Conservation (phyloP, 306 rosid genomes). For the Begonia fuchsioides region DNA sequence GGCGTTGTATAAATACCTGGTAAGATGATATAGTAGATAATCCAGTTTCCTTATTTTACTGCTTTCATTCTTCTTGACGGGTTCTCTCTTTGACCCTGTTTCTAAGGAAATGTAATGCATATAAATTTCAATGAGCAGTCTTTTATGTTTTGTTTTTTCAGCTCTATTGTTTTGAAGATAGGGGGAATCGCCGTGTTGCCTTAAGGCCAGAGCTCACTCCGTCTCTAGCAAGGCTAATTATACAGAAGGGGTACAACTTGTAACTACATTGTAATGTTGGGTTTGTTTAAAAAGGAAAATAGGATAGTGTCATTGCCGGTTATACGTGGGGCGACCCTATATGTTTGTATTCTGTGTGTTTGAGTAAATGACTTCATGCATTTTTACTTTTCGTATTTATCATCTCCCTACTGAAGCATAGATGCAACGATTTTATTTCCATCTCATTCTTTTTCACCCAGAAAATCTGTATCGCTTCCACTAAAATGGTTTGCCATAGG, state of each 20-base stretch:
- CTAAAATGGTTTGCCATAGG: constrained; percentile 97
- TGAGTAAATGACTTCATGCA: too few species aligned
- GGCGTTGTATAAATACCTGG: too few species aligned
- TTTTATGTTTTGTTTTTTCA: constrained; percentile 23
- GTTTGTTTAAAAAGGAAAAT: not conserved
- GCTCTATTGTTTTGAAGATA: constrained; percentile 97
- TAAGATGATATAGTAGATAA: too few species aligned
- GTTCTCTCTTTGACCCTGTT: too few species aligned
- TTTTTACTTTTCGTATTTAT: too few species aligned
- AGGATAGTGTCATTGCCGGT: not conserved
- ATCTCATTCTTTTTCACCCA: constrained; percentile 29
- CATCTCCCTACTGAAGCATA: too few species aligned
- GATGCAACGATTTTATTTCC: constrained; percentile 20
- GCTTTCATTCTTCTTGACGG: too few species aligned
- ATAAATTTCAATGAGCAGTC: not conserved
- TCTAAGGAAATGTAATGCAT: too few species aligned
- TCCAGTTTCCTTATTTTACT: too few species aligned
- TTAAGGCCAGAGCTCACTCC: constrained; percentile 97
- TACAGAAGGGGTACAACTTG: constrained; percentile 72
- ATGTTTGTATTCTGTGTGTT: too few species aligned
- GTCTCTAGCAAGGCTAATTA: constrained; percentile 88
- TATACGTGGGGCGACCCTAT: constrained; percentile 18
- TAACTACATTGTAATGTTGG: constrained; percentile 10
- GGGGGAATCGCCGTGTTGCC: constrained; percentile 92
- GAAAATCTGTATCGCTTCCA: constrained; percentile 81